phyloP scores from a whole-genome alignment of 192 early-diverging fungal species.

The Haplosporangium gracile region DNA sequence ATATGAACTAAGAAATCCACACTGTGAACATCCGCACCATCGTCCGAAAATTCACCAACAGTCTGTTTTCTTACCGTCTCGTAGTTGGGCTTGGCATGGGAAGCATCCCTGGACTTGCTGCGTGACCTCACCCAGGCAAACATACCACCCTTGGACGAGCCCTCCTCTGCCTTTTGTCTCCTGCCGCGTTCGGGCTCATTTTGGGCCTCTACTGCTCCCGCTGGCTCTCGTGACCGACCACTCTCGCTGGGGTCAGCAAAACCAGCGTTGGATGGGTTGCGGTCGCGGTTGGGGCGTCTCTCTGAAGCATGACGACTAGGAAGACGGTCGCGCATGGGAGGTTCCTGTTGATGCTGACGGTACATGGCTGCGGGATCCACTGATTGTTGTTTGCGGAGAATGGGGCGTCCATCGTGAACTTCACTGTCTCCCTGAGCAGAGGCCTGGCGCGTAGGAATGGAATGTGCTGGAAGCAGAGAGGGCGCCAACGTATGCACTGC shows the following conservation, averaged over 20 bases:
- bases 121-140: slow-evolving; percentile 39
- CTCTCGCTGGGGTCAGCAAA: not conserved
- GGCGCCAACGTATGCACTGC: slow-evolving; percentile 15
- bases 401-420: not conserved
- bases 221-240: slow-evolving; percentile 13
- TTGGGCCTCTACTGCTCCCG: not conserved
- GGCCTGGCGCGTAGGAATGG: not conserved
- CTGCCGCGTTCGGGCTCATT: slow-evolving; percentile 34
- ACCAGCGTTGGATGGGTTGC: slow-evolving; percentile 12
- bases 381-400: slow-evolving; percentile 42
- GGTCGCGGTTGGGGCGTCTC: slow-evolving; percentile 22
- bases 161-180: slow-evolving; percentile 20
- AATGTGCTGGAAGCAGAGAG: slow-evolving; percentile 23
- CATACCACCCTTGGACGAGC: slow-evolving; percentile 34
- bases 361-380: slow-evolving; percentile 41
- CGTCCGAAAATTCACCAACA: not conserved
- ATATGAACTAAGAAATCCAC: not conserved
- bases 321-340: not conserved
- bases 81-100: slow-evolving; percentile 20
- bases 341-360: slow-evolving; percentile 36
- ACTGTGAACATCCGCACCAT: not conserved
- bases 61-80: slow-evolving; percentile 23
- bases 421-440: not conserved
- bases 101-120: slow-evolving; percentile 47
- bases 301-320: slow-evolving; percentile 44